Conservation (phyloP, 257 asterid species). For the Fraxinus excelsior region DNA sequence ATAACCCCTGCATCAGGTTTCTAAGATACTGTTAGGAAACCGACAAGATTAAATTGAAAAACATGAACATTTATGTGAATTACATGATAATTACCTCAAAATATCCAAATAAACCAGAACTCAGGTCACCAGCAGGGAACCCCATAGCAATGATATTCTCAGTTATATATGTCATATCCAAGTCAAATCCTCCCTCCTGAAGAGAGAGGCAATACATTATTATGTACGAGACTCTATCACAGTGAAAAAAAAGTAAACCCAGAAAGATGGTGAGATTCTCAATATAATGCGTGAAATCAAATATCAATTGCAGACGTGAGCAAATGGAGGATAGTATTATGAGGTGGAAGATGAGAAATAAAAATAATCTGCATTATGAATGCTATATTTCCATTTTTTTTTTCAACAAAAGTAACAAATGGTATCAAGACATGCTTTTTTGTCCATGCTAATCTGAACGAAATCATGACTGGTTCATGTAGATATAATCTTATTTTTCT, state of each 20-base stretch:
- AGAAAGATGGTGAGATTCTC: constrained; percentile 11
- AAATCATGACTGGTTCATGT: neutral
- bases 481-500: neutral
- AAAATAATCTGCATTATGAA: constrained; percentile 1
- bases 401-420: neutral
- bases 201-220: constrained; percentile 17
- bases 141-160: constrained; percentile 99
- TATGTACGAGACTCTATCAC: constrained; percentile 7
- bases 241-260: constrained; percentile 20
- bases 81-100: constrained; percentile 66
- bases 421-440: neutral
- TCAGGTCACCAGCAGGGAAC: constrained; percentile 95
- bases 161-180: constrained; percentile 98
- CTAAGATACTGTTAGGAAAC: constrained; percentile 27
- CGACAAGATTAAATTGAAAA: constrained; percentile 4
- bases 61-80: constrained; percentile 5
- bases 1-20: constrained; percentile 68
- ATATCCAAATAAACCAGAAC: constrained; percentile 95
- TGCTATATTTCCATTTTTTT: constrained; percentile 1
- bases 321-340: neutral
- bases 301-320: neutral
- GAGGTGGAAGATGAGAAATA: constrained; percentile 9
- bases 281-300: constrained; percentile 13
- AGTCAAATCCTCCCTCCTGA: constrained; percentile 96
- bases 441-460: neutral